Evolutionary conservation across 306 rosid species (phyloP).

Genomic region (Sechiopsis laciniata): DNA sequence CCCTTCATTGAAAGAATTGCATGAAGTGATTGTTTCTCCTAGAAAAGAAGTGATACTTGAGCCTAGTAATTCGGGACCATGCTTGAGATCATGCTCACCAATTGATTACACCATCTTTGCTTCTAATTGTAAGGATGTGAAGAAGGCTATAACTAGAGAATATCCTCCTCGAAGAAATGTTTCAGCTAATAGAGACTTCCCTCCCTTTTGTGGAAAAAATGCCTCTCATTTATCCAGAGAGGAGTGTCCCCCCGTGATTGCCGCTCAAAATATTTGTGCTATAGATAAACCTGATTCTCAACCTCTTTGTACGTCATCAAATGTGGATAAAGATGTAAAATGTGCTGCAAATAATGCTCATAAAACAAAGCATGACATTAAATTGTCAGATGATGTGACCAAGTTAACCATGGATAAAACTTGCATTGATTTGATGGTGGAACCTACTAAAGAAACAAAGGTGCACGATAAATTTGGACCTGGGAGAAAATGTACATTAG

Average conservation of each 20-base stretch:
- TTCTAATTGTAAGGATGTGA: constrained; percentile 30
- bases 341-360: constrained; percentile 30
- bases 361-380: constrained; percentile 29
- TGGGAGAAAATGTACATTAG: constrained; percentile 23
- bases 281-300: constrained; percentile 26
- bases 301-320: constrained; percentile 28
- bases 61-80: constrained; percentile 22
- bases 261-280: constrained; percentile 22
- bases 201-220: constrained; percentile 62
- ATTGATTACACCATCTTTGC: constrained; percentile 24
- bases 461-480: constrained; percentile 19
- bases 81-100: constrained; percentile 12
- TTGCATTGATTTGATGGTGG: constrained; percentile 20
- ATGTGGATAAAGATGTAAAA: constrained; percentile 23
- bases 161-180: constrained; percentile 56
- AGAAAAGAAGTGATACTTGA: constrained; percentile 27
- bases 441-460: constrained; percentile 8
- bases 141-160: constrained; percentile 33
- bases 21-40: constrained; percentile 25
- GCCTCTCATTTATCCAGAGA: constrained; percentile 34
- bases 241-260: constrained; percentile 19
- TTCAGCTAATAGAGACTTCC: constrained; percentile 68
- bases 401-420: constrained; percentile 18
- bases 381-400: constrained; percentile 19
- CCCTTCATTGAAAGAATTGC: constrained; percentile 28